Percentiles rank a stretch among this genome's conserved stretches.
These are phyloP conservation scores for Heliamphora pulchella DNA, from an alignment of 179 eudicot species.

Conservation along the genomic window DNA sequence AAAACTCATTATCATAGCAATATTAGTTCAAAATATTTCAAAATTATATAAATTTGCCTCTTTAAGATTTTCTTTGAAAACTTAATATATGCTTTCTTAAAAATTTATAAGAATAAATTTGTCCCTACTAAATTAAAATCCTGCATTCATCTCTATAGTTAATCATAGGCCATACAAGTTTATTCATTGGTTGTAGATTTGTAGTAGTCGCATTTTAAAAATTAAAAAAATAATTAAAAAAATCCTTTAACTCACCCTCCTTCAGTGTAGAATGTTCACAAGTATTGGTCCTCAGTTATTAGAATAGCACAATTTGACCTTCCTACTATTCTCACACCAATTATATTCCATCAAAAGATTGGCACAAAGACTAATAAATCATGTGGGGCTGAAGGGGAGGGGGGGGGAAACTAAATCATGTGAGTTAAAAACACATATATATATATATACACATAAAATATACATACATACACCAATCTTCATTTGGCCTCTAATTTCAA, in stretches of 20 bases:
- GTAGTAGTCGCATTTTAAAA: background rate
- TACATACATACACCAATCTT: background rate
- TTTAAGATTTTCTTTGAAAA: no score
- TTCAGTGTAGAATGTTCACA: background rate
- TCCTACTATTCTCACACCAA: background rate
- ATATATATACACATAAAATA: background rate
- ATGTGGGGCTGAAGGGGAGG: no score
- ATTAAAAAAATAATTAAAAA: no score
- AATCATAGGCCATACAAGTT: background rate
- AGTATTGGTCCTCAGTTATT: background rate
- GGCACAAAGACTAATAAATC: background rate
- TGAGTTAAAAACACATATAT: background rate
- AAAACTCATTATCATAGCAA: no score
- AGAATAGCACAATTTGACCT: conserved; percentile 3
- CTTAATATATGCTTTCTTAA: no score
- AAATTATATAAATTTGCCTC: no score
- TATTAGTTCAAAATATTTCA: no score
- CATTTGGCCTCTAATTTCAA: conserved; percentile 8
- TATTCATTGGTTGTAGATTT: background rate
- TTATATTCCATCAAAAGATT: background rate
- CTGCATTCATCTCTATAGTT: no score
- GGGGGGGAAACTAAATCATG: background rate
- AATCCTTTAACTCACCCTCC: conserved; percentile 3
- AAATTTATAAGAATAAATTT: no score
- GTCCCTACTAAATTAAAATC: no score